phyloP scores from a whole-genome alignment of 371 early-diverging fungal genomes.

The Rhizopus delemar region DNA sequence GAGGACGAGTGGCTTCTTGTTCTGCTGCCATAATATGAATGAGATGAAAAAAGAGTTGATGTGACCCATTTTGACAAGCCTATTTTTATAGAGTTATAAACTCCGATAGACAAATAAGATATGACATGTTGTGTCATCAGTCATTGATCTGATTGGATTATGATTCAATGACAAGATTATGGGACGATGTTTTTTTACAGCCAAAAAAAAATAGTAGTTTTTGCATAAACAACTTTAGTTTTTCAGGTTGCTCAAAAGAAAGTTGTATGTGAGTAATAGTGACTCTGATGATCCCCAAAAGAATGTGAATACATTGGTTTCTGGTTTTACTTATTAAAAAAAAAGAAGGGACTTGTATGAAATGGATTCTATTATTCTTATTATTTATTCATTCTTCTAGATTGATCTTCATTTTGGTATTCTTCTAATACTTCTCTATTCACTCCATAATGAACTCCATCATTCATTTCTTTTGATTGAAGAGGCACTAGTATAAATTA shows the following conservation, averaged over 20 bases:
- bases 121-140: slow-evolving; percentile 1
- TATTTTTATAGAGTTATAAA: background rate
- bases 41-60: background rate
- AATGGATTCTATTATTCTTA: background rate
- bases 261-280: no score
- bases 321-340: no score
- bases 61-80: background rate
- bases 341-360: background rate
- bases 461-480: slow-evolving; percentile 4
- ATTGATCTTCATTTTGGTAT: slow-evolving; percentile 11
- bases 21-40: background rate
- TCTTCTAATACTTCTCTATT: slow-evolving; percentile 10
- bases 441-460: slow-evolving; percentile 26
- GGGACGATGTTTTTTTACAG: background rate
- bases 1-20: slow-evolving; percentile 18
- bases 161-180: background rate
- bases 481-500: slow-evolving; percentile 17
- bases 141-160: slow-evolving; percentile 1
- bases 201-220: background rate
- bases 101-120: background rate
- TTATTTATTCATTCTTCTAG: background rate
- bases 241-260: no score
- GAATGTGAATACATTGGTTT: no score
- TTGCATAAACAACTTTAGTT: no score
- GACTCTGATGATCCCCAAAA: no score